phyloP scores from a whole-genome alignment of 805 yeast genomes.

The Metschnikowia borealis region DNA sequence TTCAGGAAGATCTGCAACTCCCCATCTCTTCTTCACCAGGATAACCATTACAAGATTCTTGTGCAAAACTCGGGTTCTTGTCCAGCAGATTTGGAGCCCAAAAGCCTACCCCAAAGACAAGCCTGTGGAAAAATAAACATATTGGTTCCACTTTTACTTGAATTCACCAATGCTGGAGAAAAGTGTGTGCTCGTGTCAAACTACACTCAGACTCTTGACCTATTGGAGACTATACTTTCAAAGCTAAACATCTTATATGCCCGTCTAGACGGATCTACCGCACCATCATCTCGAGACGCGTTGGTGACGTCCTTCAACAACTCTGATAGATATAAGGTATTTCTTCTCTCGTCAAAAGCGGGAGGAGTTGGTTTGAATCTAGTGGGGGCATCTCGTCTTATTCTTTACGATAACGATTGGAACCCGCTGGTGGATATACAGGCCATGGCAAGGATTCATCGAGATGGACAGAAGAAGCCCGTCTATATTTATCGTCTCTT shows the following conservation, averaged over 20 bases:
- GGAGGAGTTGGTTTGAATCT: conserved; percentile 93
- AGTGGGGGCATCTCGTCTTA: conserved; percentile 82
- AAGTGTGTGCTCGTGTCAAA: conserved; percentile 85
- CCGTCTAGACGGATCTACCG: conserved; percentile 83
- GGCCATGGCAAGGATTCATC: conserved; percentile 91
- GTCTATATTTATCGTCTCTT: conserved; percentile 79
- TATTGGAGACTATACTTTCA: conserved; percentile 56
- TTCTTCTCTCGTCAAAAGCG: conserved; percentile 80
- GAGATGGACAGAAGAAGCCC: conserved; percentile 85
- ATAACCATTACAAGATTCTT: conserved; percentile 26
- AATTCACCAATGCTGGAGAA: conserved; percentile 47
- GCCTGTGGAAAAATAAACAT: conserved; percentile 60
- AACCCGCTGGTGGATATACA: conserved; percentile 90
- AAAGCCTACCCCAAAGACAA: conserved; percentile 15
- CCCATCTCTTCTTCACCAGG: conserved; percentile 57
- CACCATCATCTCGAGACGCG: conserved; percentile 57
- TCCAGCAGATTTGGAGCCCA: conserved; percentile 13
- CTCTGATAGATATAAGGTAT: conserved; percentile 42
- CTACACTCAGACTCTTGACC: conserved; percentile 80
- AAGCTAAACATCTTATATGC: conserved; percentile 47
- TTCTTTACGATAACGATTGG: conserved; percentile 94
- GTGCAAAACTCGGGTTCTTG: conserved; percentile 1
- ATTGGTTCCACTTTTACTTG: conserved; percentile 52
- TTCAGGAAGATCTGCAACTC: conserved; percentile 83
- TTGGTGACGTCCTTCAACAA: conserved; percentile 69